Base-by-base conservation (phyloP, 2,329 filamentous ascomycete genomes). In the Dryadomyces quercus-mongolicae region DNA sequence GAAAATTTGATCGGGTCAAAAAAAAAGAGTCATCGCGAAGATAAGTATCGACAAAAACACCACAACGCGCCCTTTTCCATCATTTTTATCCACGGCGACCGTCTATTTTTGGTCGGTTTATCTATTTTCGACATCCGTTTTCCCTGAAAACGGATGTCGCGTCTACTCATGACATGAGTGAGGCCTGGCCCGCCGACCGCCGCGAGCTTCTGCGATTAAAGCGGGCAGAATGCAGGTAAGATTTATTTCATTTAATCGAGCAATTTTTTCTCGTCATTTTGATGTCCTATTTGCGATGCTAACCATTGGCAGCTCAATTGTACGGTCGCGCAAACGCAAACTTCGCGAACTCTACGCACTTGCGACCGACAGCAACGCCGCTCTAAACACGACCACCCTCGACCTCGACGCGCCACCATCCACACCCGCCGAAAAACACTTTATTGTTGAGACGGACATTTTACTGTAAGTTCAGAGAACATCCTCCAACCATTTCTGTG, bases 281-380 rank as follows among this genome's bases (percentile, higher is more conserved):
- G 67, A 72, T 78, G 60, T 66, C 54, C 62, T 63, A 70, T 72
- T 71, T 52, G 64, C 57, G 56, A 55, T 75, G 64, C 69, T 81
- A 59, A 80, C 66, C 44, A 22, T 58, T 58, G 61, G 56, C 67
- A 86, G 82, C 72, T 76, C 79, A 79, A 84, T 85, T 78, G 81
- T 86, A 76, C 79, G 78, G 71, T 88, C 86, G 77, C 86, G 88
- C 71, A 93, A 94, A 81, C 84, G 88, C 71, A 94, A 94, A 77
- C 79, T 95, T 68, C 85, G 85, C 69, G 86, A 93, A 74, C 80
- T 95, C 64, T 95, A 86, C 75, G 78, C 80, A 63, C 81, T 87
- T 77, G 84, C 87, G 75, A 86, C 85, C 69, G 81, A 84, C 69
- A 71, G 76, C 65, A 75, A 81, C 69, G 72, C 74, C 68, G 74